phyloP scores from a whole-genome alignment of 768 basidiomycete species.

The Candolleomyces aberdarensis region DNA sequence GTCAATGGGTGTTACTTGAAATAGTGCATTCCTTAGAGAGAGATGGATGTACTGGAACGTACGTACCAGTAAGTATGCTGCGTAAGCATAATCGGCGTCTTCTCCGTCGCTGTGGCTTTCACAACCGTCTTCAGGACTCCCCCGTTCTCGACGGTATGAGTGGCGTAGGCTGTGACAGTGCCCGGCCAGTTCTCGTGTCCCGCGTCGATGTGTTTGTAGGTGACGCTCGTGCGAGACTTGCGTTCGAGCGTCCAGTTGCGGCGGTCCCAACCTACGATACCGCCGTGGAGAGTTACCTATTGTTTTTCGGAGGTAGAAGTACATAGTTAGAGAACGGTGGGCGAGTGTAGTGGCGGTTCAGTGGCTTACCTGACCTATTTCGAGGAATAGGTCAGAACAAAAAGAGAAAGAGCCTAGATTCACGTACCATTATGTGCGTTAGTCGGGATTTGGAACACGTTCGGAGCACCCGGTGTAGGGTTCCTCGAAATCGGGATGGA shows the following conservation, averaged over 20 bases:
- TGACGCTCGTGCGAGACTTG: constrained; percentile 43
- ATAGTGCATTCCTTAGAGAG: neutral
- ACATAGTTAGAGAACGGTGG: no score
- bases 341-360: neutral
- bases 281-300: constrained; percentile 53
- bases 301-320: no score
- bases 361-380: constrained; percentile 13
- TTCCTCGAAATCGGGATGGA: constrained; percentile 49
- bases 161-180: constrained; percentile 40
- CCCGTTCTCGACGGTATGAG: constrained; percentile 42
- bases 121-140: constrained; percentile 41
- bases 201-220: constrained; percentile 48
- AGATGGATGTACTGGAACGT: no score
- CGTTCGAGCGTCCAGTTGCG: constrained; percentile 51
- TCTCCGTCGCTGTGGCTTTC: constrained; percentile 43
- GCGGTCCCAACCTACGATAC: constrained; percentile 57
- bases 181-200: constrained; percentile 58
- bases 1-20: no score
- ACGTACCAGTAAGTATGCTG: constrained; percentile 56
- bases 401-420: no score
- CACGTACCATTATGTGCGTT: constrained; percentile 46
- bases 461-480: constrained; percentile 39
- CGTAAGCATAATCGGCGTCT: constrained; percentile 58
- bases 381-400: no score
- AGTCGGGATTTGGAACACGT: constrained; percentile 46